Evolutionary conservation across 768 basidiomycete species (phyloP), one percentile per base, ranked within the genome.

Genomic region (Lepiota brunneoincarnata): DNA sequence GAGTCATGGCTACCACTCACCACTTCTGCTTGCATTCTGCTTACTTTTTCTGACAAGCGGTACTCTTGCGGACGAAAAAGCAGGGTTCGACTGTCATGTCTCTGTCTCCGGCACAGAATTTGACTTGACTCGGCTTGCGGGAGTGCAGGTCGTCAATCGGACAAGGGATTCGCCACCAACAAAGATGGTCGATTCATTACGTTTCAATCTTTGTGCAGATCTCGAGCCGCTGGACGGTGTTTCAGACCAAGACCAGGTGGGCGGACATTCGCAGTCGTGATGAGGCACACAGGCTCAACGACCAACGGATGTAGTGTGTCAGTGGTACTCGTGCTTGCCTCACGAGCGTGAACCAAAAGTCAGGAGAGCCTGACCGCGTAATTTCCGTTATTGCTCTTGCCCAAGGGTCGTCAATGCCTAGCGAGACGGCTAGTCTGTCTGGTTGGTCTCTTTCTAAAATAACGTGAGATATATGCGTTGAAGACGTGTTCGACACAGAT

Each of bases 301-400:
- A 55, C 39, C 44, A 49, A 26, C 35, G 58, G 47, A 56, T 24
- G 28, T 60, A 93, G 91, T 93, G 91, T 70, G 67, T 78, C 17
- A 50, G 65, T 18, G 87, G 83, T 20, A 89, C 89, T 44, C 76
- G 85, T 61, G 88, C 83, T 45, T 95, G 93, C 69, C 72, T 92
- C 26, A 86, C 81, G 3, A 81, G 79, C 60, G 78, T 75, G 31
- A 91, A 92, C 61, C 60, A 72, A 60, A 91, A 88, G 67, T 59
- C 64, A 1, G 76, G 72, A 18, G 67, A 74, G 37, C 51, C 72
- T 2, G 86, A 89, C 58, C 79, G 89, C 47, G 68, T 94, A 61
- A 73, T 83, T 23, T 74, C 82, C 26, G 89, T 92, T n/a, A 82
- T 94, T 51, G 84, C 90, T n/a, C 62, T 93, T 26, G 88, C 84